Conservation (phyloP, 2,329 filamentous ascomycete genomes). For the Tolypocladium capitatum region DNA sequence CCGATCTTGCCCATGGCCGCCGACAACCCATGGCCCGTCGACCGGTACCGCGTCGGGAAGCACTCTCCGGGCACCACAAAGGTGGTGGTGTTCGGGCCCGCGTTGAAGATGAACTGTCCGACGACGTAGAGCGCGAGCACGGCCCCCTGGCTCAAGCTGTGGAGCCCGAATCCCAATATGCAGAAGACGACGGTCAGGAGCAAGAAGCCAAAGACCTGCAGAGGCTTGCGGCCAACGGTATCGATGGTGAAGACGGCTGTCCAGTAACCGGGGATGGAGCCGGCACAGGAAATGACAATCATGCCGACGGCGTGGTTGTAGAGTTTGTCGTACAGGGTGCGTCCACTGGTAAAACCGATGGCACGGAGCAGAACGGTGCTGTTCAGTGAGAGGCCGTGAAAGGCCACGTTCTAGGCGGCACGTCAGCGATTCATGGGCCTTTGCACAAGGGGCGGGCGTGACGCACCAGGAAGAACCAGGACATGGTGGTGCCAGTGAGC, state of each 20-base stretch:
- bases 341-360: constrained; percentile 56
- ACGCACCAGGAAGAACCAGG: constrained; percentile 62
- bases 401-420: constrained; percentile 45
- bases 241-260: constrained; percentile 61
- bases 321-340: constrained; percentile 53
- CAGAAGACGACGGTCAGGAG: constrained; percentile 49
- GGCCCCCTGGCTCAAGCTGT: constrained; percentile 30
- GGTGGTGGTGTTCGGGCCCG: constrained; percentile 52
- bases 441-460: neutral
- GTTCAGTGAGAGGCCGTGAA: constrained; percentile 63
- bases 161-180: constrained; percentile 47
- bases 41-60: constrained; percentile 50
- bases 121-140: constrained; percentile 50
- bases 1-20: constrained; percentile 56
- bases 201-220: constrained; percentile 52
- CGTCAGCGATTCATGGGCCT: neutral
- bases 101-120: constrained; percentile 55
- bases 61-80: constrained; percentile 53
- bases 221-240: constrained; percentile 62
- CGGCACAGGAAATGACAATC: constrained; percentile 64
- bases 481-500: constrained; percentile 62
- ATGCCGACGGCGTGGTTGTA: constrained; percentile 64
- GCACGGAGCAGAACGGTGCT: constrained; percentile 56
- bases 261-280: constrained; percentile 72
- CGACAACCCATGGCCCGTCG: constrained; percentile 50